Evolutionary conservation across 2,329 filamentous ascomycete species (phyloP), one percentile per base, ranked within the genome.

Genomic region (Cladosporium sp.): DNA sequence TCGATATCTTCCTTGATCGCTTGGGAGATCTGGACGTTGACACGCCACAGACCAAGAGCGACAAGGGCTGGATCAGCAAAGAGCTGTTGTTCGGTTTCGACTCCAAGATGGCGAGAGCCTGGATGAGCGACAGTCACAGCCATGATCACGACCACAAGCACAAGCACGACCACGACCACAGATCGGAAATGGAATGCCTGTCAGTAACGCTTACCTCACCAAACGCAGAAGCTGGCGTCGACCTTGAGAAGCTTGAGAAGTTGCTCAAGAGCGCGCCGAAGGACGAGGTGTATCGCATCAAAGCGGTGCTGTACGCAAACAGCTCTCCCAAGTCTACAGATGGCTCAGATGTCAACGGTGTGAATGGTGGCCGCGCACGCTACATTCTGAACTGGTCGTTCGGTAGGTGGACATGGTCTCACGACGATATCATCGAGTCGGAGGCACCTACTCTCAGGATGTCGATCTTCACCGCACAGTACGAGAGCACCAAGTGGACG

Each of bases 381-480:
- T 97, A 95, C 75, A 97, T 99, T 53, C 85, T 99, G 66, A 99
- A 99, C 77, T 99, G 95, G 95, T 95, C 95, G 0, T 99, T 99
- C 79, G 93, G 93, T 0, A 86, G 95, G 32, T 99, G 95, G 94
- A 96, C 88, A 0, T 97, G 94, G 74, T 96, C 93, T 1, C 83
- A 86, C 6, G 80, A 88, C 5, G 71, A 77, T 1, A 69, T 72
- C 5, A 69, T 69, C 13, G 66, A 65, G 7, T 21, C 48, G 13
- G 78, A 82, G 39, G 80, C 89, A 56, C 77, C 83, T 1, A 78
- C 83, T 18, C 76, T 92, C 69, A 83, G 90, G 62, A 89, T 93
- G 87, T 93, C 91, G 0, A 82, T 94, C 66, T 89, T 94, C 14
- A 81, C 92, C 25, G 91, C 88, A 4, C 84, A 88, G 43, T 90